Conservation (phyloP, 1,284 basidiomycete species). For the Vanrija sp. region DNA sequence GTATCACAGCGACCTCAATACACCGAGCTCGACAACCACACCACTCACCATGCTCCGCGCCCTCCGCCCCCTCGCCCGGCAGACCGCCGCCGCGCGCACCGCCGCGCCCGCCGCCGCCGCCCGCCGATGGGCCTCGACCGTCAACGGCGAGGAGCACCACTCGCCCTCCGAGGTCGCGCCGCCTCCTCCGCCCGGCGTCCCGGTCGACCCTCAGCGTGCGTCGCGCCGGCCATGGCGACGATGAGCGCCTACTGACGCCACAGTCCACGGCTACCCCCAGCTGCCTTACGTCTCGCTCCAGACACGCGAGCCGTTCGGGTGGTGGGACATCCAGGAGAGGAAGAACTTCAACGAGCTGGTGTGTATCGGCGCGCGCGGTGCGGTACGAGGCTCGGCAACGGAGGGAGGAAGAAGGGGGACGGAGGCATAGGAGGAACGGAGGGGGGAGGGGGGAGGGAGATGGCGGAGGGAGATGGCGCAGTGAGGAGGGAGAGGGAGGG, state of each 20-base stretch:
- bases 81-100: conserved; percentile 4
- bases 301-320: conserved; percentile 63
- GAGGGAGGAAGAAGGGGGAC: neutral
- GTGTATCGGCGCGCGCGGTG: conserved; percentile 30
- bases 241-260: conserved; percentile 5
- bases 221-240: conserved; percentile 1
- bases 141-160: conserved; percentile 12
- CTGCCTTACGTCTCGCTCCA: conserved; percentile 69
- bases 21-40: neutral
- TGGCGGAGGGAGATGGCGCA: too few species aligned
- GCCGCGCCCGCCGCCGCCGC: neutral
- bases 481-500: too few species aligned
- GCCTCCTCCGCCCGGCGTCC: conserved; percentile 33
- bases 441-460: too few species aligned
- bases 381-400: neutral
- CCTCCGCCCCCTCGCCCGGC: conserved; percentile 22
- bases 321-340: conserved; percentile 76
- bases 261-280: conserved; percentile 64
- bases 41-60: conserved; percentile 25
- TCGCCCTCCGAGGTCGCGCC: conserved; percentile 11
- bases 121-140: conserved; percentile 3
- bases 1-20: conserved; percentile 5
- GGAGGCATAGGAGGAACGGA: too few species aligned
- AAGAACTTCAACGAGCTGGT: conserved; percentile 82
- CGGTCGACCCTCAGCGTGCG: conserved; percentile 46